These are phyloP conservation scores for Picea engelmannii DNA, from an alignment of 83 land plant genomes.

Conservation along the genomic window DNA sequence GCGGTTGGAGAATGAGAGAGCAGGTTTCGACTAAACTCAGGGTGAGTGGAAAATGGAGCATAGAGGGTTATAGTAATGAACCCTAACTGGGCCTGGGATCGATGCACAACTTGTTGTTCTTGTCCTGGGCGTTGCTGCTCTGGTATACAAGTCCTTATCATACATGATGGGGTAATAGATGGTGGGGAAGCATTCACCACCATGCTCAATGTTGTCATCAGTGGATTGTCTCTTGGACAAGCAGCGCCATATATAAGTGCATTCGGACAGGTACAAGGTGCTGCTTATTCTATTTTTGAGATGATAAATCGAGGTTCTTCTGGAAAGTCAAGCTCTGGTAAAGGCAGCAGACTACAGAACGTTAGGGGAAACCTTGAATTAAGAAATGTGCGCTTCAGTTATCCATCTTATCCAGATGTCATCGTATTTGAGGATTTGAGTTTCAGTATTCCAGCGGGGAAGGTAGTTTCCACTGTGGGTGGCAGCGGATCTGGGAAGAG, in stretches of 20 bases:
- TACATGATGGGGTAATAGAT: slow-evolving; percentile 54
- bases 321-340: not conserved
- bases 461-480: slow-evolving; percentile 85
- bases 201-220: too few species aligned
- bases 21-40: too few species aligned
- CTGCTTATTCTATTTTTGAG: too few species aligned
- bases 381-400: too few species aligned
- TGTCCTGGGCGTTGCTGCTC: slow-evolving; percentile 77
- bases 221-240: slow-evolving; percentile 26
- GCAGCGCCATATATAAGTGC: slow-evolving; percentile 48
- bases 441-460: slow-evolving; percentile 67
- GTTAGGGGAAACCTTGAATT: too few species aligned
- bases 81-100: slow-evolving; percentile 56
- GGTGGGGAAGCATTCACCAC: slow-evolving; percentile 53
- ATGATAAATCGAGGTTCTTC: too few species aligned
- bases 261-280: slow-evolving; percentile 20
- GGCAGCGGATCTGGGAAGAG: not conserved
- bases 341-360: too few species aligned
- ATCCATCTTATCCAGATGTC: not conserved
- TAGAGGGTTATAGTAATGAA: too few species aligned
- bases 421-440: slow-evolving; percentile 54
- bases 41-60: too few species aligned
- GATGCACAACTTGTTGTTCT: slow-evolving; percentile 56
- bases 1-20: too few species aligned
- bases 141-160: slow-evolving; percentile 34